These are phyloP conservation scores for Trichothecium sympodiale DNA, from an alignment of 2,329 filamentous ascomycete genomes.

Conservation along the genomic window DNA sequence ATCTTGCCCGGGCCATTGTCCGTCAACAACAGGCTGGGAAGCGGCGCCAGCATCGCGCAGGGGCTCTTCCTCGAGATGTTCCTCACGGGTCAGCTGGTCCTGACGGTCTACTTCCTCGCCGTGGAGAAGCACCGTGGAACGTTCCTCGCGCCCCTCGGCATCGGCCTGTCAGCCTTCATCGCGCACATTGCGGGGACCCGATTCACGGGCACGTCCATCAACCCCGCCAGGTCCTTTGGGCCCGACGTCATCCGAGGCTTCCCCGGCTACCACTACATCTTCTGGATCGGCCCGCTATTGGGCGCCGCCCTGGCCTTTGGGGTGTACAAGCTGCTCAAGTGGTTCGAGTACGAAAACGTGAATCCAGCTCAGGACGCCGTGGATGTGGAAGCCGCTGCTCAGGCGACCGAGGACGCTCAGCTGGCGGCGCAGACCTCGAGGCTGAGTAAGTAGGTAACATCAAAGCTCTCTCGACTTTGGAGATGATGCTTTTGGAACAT, in stretches of 20 bases:
- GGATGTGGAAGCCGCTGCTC: conserved; percentile 6
- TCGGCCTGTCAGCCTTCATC: conserved; percentile 57
- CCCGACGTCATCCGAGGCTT: conserved; percentile 28
- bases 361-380: conserved; percentile 30
- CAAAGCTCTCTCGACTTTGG: too few species aligned
- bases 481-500: too few species aligned
- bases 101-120: conserved; percentile 55
- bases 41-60: conserved; percentile 34
- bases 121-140: conserved; percentile 60
- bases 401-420: too few species aligned
- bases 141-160: conserved; percentile 56
- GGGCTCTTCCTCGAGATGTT: conserved; percentile 56
- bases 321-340: conserved; percentile 35
- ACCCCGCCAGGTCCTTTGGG: conserved; percentile 35
- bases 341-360: conserved; percentile 33
- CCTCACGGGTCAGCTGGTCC: conserved; percentile 46
- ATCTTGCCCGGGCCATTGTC: conserved; percentile 41
- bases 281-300: conserved; percentile 36
- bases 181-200: conserved; percentile 23
- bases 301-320: conserved; percentile 32
- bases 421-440: too few species aligned
- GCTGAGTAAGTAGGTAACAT: too few species aligned
- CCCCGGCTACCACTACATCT: conserved; percentile 34
- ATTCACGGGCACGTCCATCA: conserved; percentile 30
- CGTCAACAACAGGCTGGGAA: conserved; percentile 40